Evolutionary conservation across 73 alveolate species (phyloP), one percentile per base, ranked within the genome.

Genomic region (Paramecium sonneborni): DNA sequence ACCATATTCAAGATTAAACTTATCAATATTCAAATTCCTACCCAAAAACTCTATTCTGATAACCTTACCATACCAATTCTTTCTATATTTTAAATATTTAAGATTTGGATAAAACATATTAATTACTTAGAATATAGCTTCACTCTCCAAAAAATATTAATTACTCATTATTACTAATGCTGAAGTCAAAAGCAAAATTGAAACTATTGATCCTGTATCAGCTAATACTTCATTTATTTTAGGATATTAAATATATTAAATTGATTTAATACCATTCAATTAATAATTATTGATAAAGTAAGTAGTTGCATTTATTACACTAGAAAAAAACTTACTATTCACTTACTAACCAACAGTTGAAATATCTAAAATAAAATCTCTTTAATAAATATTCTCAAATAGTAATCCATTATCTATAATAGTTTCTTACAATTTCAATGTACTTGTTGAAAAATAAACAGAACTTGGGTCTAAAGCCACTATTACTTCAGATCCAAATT

Each of bases 191-290:
- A 79, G 18, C 10, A 79, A 48, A 7, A 46, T n/a, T 41, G 90
- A 79, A 8, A 79, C 90, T 2, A 79, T 79, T 20, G 90, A 79
- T 6, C 90, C 90, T 24, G 44, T 79, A 79, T 46, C 55, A 23
- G 90, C 90, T 23, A 79, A 79, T 38, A 79, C 90, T 44, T 46
- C 90, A 79, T 41, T 79, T 0, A 79, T 37, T 24, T 79, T 79
- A 0, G 90, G 76, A 79, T 30, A 79, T 72, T 72, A 15, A 3
- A 72, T 72, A 34, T 41, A 43, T 79, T 79, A 34, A 18, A 37
- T 74, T 15, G 58, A 39, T n/a, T 39, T 39, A 0, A 74, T 37
- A 0, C 87, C 87, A 74, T 74, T 74, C 57, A 37, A 34, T 37
- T 74, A 74, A 5, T 74, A 74, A 18, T 37, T 37, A n/a, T 37